Base-by-base conservation (phyloP, 2,329 filamentous ascomycete genomes). In the Fusarium robinianum region DNA sequence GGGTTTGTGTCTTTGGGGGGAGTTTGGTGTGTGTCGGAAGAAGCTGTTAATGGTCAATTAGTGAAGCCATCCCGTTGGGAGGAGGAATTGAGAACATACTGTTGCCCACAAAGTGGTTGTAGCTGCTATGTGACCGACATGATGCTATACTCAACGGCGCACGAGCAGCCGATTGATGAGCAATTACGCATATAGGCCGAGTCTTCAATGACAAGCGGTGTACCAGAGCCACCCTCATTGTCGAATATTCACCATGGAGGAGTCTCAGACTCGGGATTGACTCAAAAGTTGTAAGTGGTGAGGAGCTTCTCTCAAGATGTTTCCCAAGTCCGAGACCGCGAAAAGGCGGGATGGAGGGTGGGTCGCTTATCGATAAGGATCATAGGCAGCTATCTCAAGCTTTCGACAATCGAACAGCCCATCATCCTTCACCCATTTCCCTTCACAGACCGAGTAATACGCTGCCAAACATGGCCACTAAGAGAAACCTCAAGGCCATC, bases 61-160 rank as follows among this genome's bases (percentile, higher is more conserved):
- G 42, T 33, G 17, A 23, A 37, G 8, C 15, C 21, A 29, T 33
- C 12, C 34, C n/a, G n/a, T n/a, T n/a, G 2, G 24, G 3, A 48
- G 24, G 3, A 30, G 35, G 23, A 40, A 14, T 30, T 38, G 39
- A 37, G 31, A 16, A 47, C 66, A 37, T 46, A 70, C 66, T 53
- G 41, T 46, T 50, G 10, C 49, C 49, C 25, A 71, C 66, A 46
- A 70, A 71, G 52, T 71, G 68, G 43, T 71, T 71, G 43, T 58
- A 67, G 40, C 54, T 61, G 55, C 61, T 64, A 29, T 62, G 56
- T 32, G 44, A 57, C 29, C 66, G 63, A 27, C 58, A 61, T 54
- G 58, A 57, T 37, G 30, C 46, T 33, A 37, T 26, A 23, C 29
- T 21, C 14, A 41, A 47, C 41, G 42, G 49, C 29, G 39, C 8